Base-by-base conservation (phyloP, 352 stramenopile species). In the Phytopythium boreale region DNA sequence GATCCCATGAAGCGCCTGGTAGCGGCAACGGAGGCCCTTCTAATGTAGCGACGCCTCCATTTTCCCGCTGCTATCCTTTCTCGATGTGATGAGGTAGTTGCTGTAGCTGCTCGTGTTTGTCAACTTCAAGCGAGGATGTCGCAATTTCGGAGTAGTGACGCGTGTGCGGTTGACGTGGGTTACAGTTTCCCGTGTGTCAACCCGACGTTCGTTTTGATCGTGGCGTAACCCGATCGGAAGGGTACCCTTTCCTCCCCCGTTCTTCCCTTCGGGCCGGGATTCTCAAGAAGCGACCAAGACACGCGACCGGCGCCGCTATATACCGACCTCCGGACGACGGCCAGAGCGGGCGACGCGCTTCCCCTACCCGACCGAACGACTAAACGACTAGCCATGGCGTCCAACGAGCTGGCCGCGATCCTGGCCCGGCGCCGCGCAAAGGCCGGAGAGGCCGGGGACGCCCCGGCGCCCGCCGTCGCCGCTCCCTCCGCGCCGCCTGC, bases 391-490 rank as follows among this genome's bases (percentile, higher is more conserved):
- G 31, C 57, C 37, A 93, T 93, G 85, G 81, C 85, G 58, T 76
- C 85, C 68, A 93, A 90, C 72, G 87, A 95, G 72, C 67, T 95
- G 62, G 83, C 84, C 46, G 80, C 87, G 63, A 93, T 93, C 64
- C 76, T 95, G 26, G 87, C 87, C 39, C 77, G 85, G 22, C 84
- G 87, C 50, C 80, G 87, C 31, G 82, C 82, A 34, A 92, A 93
- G 64, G 76, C 80, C 14, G 84, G 83, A 15, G 76, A 69, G 9
- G 79, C 70, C 26, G 76, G 72, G 19, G 72, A 76, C 19, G 60
- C 53, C 14, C 34, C 63, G 11, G 60, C 69, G 0, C 27, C 59
- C 24, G 74, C 74, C 11, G 67, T 73, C 57, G 70, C 83, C 57
- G 71, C 78, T 26, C 46, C 52, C 22, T 76, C 57, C 57, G 68